Conservation (phyloP, 208 protist genomes). For the Leishmania gerbilli region DNA sequence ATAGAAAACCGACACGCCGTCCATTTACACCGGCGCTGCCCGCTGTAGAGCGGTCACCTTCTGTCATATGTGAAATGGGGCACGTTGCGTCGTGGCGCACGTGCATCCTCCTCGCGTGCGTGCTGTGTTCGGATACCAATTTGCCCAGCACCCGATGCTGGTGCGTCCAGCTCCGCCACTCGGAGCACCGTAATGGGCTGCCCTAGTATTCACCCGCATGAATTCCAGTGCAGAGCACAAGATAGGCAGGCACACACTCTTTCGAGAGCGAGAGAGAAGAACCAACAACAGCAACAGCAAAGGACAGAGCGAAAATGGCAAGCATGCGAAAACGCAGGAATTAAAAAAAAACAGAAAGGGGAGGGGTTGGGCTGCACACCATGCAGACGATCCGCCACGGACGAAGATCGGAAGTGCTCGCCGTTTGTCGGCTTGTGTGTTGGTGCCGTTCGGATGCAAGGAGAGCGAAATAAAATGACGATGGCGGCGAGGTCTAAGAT, state of each 20-base stretch:
- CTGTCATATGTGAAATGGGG: background rate
- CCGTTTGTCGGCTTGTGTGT: background rate
- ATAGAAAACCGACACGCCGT: background rate
- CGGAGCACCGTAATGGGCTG: no score
- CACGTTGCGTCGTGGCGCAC: background rate
- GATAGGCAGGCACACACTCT: background rate
- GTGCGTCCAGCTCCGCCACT: no score
- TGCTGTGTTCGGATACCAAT: background rate
- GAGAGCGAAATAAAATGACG: background rate
- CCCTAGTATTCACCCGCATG: background rate
- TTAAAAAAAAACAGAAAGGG: background rate
- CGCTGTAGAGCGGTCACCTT: background rate
- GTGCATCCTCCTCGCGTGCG: background rate
- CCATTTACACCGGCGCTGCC: background rate
- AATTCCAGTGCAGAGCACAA: background rate
- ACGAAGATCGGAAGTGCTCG: background rate
- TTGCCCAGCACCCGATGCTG: no score
- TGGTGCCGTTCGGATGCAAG: no score
- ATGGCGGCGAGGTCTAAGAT: background rate
- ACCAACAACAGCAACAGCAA: no score
- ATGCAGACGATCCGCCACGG: background rate
- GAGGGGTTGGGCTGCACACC: no score
- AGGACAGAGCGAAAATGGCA: background rate
- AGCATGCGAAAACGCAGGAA: background rate
- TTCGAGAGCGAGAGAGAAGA: background rate